These are phyloP conservation scores for Exophiala dermatitidis DNA, from an alignment of 2,329 filamentous ascomycete genomes.

Conservation along the genomic window DNA sequence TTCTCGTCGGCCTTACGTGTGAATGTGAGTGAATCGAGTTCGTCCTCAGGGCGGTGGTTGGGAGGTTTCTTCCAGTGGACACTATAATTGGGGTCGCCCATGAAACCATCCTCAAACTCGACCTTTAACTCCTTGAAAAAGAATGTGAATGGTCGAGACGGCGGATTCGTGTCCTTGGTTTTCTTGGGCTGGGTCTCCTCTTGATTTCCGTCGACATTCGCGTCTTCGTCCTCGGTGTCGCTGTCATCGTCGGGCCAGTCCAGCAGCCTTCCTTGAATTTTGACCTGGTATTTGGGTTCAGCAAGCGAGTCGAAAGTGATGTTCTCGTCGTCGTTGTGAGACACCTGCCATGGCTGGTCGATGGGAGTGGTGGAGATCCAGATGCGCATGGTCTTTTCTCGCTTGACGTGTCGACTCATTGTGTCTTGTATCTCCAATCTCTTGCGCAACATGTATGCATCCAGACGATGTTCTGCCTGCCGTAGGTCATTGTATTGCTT, in stretches of 20 bases:
- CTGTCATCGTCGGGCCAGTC: conserved; percentile 58
- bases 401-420: conserved; percentile 66
- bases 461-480: conserved; percentile 78
- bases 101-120: conserved; percentile 43
- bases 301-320: conserved; percentile 75
- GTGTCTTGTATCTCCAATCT: conserved; percentile 82
- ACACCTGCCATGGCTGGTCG: conserved; percentile 84
- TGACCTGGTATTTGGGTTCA: conserved; percentile 78
- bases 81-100: conserved; percentile 39
- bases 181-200: conserved; percentile 29
- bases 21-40: conserved; percentile 88
- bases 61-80: conserved; percentile 85
- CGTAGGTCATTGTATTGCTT: conserved; percentile 75
- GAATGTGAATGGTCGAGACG: conserved; percentile 41
- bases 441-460: conserved; percentile 92
- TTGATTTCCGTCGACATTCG: conserved; percentile 38
- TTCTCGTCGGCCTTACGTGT: conserved; percentile 90
- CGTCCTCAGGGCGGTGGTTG: conserved; percentile 47
- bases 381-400: conserved; percentile 76
- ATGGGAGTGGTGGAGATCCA: conserved; percentile 95
- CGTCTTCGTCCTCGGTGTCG: conserved; percentile 40
- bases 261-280: conserved; percentile 80
- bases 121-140: conserved; percentile 48
- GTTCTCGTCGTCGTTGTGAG: conserved; percentile 58
- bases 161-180: conserved; percentile 32